phyloP scores from a whole-genome alignment of 2,329 filamentous ascomycete genomes.

The Clarireedia sp. region DNA sequence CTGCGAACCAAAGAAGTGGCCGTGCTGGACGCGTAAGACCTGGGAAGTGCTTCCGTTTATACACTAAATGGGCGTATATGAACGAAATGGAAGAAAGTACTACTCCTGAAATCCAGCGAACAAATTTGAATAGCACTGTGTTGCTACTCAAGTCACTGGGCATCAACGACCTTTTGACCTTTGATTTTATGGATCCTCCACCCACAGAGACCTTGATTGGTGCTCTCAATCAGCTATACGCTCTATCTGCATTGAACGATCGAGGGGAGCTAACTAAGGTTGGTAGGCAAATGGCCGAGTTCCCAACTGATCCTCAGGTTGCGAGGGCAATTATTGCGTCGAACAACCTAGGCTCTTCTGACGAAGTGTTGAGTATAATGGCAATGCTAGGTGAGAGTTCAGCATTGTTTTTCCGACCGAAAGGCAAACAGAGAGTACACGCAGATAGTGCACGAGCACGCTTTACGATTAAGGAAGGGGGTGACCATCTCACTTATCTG shows the following conservation, averaged over 20 bases:
- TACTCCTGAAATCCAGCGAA: slow-evolving; percentile 86
- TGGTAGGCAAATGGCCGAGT: slow-evolving; percentile 90
- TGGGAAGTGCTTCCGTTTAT: slow-evolving; percentile 88
- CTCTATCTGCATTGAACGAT: slow-evolving; percentile 80
- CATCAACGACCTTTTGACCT: slow-evolving; percentile 86
- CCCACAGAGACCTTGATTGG: slow-evolving; percentile 83
- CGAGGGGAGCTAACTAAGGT: slow-evolving; percentile 83
- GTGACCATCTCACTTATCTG: slow-evolving; percentile 79
- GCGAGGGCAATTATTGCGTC: slow-evolving; percentile 83
- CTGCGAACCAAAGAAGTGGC: slow-evolving; percentile 89
- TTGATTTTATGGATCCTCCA: slow-evolving; percentile 94
- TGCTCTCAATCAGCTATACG: slow-evolving; percentile 84
- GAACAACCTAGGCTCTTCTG: slow-evolving; percentile 83
- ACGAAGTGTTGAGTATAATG: slow-evolving; percentile 92
- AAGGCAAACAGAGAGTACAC: slow-evolving; percentile 85
- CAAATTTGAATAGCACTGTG: slow-evolving; percentile 77
- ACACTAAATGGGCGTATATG: slow-evolving; percentile 89
- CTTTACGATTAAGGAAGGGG: slow-evolving; percentile 84
- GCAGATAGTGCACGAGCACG: slow-evolving; percentile 83
- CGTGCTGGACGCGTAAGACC: slow-evolving; percentile 87
- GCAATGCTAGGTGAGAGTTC: slow-evolving; percentile 86
- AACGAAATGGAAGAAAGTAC: slow-evolving; percentile 92
- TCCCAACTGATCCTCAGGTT: slow-evolving; percentile 86
- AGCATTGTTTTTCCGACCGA: slow-evolving; percentile 86
- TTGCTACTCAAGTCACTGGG: slow-evolving; percentile 82